Evolutionary conservation across 148 eudicot species (phyloP).

Genomic region (Rhododendron williamsianum): DNA sequence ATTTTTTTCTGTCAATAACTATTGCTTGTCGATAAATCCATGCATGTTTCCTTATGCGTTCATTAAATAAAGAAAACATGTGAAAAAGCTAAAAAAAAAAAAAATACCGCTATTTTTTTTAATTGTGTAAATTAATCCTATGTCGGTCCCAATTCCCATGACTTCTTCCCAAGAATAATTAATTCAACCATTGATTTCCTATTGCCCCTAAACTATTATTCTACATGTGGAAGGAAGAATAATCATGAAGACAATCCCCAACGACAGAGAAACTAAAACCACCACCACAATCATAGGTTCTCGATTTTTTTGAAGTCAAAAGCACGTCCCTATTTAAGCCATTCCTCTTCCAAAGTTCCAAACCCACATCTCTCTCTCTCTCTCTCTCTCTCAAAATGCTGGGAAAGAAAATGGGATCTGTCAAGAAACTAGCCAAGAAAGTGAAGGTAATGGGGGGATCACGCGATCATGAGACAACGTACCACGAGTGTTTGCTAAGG

Average conservation of each 20-base stretch:
- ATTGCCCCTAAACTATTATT: neutral
- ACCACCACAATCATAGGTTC: constrained; percentile 11
- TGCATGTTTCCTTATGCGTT: no score
- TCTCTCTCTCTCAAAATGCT: constrained; percentile 26
- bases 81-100: no score
- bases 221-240: neutral
- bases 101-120: no score
- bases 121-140: no score
- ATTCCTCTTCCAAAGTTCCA: neutral
- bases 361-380: neutral
- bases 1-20: no score
- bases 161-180: no score
- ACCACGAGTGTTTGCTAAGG: constrained; percentile 28
- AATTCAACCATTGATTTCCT: neutral
- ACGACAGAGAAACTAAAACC: neutral
- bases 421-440: constrained; percentile 44
- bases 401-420: constrained; percentile 44
- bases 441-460: constrained; percentile 17
- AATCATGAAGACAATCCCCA: neutral
- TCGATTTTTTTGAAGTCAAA: constrained; percentile 11
- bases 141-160: no score
- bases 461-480: constrained; percentile 17
- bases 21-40: no score
- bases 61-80: no score
- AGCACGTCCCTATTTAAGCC: neutral